Base-by-base conservation (phyloP, 306 rosid species). In the Quillaja saponaria region DNA sequence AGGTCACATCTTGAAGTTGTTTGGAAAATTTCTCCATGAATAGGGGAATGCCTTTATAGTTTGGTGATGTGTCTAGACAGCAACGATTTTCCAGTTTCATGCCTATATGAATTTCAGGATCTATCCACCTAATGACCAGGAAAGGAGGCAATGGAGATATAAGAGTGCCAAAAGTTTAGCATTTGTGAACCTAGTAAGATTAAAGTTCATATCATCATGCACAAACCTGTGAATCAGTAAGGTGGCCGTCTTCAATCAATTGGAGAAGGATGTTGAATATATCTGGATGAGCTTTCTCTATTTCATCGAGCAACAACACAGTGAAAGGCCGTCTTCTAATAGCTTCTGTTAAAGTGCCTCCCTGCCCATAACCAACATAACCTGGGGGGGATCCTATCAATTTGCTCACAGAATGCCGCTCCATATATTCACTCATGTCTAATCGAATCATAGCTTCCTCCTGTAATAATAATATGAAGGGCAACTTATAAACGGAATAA, bases 361-460 rank as follows among this genome's bases (percentile, higher is more conserved):
- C 97, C 37, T 85, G 91, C 55, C 96, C 97, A 66, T 76, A 91
- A 69, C 96, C 95, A 71, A 85, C 80, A 85, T 87, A 91, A 58
- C 96, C 97, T 7, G 97, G 97, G 25, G 97, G 89, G 0, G 97
- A 91, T 51, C 97, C 97, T 17, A 91, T 84, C 81, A 91, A 68
- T 77, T 87, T 91, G 84, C 91, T 87, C 55, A 91, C 91, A 14
- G 97, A 83, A 76, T 91, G 96, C 12, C 90, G 88, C 71, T 91
- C 97, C 97, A 91, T 91, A 63, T 91, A 91, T 80, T 91, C 97
- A 61, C 97, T 91, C 97, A 87, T 91, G 76, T 91, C 97, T 60
- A 87, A 51, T 58, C 95, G 68, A 55, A 91, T 55, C 96, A 91
- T 87, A 48, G 89, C 80, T 28, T 67, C 81, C 73, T 85, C 97